A percentile compares a stretch with the other conserved stretches of the same genome.
Evolutionary conservation across 768 basidiomycete species (phyloP).

Genomic region (Dacryopinax spathularia): DNA sequence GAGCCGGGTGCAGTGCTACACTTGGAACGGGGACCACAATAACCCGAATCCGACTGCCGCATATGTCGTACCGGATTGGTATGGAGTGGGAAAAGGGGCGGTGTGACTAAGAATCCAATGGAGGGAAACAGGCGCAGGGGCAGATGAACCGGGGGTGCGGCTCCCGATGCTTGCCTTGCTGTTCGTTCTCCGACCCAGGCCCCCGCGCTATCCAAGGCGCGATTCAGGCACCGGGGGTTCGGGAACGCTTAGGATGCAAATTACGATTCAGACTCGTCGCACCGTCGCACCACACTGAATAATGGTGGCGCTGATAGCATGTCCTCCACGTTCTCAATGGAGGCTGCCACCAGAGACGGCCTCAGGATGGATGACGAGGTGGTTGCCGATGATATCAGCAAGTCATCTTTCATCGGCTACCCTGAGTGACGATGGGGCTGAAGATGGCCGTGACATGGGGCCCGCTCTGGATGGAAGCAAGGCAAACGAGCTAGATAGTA

Average conservation of each 20-base stretch:
- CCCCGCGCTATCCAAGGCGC: neutral
- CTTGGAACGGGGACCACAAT: neutral
- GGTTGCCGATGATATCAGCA: neutral
- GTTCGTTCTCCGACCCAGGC: neutral
- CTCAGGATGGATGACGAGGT: no score
- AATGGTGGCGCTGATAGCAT: no score
- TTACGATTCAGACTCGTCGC: slow-evolving; percentile 3
- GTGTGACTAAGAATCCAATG: neutral
- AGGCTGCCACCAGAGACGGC: no score
- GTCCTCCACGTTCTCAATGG: no score
- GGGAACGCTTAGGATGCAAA: neutral
- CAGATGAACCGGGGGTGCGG: neutral
- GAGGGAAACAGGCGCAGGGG: neutral
- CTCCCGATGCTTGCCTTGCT: neutral
- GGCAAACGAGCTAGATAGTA: neutral
- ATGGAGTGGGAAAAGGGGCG: neutral
- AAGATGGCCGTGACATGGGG: neutral
- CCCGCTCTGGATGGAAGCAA: neutral
- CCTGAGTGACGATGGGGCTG: neutral
- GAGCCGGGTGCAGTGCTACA: neutral
- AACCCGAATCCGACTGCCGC: no score
- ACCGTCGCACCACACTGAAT: neutral
- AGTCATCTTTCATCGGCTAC: no score
- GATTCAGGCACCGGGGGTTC: neutral
- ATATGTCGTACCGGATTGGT: no score